A percentile compares a stretch with the other conserved stretches of the same genome.
These are phyloP conservation scores for Leptographium galeiforme DNA, from an alignment of 2,329 filamentous ascomycete genomes.

Conservation along the genomic window DNA sequence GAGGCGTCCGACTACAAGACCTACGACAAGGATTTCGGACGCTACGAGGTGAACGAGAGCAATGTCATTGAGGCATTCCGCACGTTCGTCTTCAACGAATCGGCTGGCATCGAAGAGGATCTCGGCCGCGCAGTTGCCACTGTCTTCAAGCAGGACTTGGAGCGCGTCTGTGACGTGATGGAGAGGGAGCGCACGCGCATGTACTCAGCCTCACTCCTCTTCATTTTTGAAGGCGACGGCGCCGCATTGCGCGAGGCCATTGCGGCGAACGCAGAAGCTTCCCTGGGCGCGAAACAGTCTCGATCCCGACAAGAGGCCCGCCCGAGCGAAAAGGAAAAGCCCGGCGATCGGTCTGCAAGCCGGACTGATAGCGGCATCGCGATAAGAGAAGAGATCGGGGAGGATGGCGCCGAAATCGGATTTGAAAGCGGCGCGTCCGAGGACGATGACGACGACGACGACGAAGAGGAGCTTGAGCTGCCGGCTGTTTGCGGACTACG, in stretches of 20 bases:
- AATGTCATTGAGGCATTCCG: slow-evolving; percentile 42
- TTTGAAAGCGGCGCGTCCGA: slow-evolving; percentile 41
- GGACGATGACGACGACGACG: slow-evolving; percentile 18
- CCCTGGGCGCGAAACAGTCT: background rate
- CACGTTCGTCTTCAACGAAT: slow-evolving; percentile 43
- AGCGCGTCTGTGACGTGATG: slow-evolving; percentile 38
- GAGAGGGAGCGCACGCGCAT: slow-evolving; percentile 45
- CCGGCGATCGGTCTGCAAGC: slow-evolving; percentile 20
- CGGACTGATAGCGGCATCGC: slow-evolving; percentile 44
- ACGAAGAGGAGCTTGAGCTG: slow-evolving; percentile 22
- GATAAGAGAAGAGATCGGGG: slow-evolving; percentile 24
- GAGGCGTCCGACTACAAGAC: slow-evolving; percentile 42
- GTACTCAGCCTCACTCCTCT: slow-evolving; percentile 49
- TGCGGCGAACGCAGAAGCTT: slow-evolving; percentile 28
- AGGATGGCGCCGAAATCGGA: slow-evolving; percentile 28
- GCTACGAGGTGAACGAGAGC: slow-evolving; percentile 33
- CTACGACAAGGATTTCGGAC: slow-evolving; percentile 52
- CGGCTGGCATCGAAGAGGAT: slow-evolving; percentile 45
- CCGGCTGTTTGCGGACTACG: slow-evolving; percentile 68
- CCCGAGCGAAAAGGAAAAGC: slow-evolving; percentile 12
- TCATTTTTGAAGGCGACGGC: slow-evolving; percentile 52
- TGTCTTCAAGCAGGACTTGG: slow-evolving; percentile 40
- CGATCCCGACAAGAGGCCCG: slow-evolving; percentile 5
- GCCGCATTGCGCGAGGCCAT: slow-evolving; percentile 37
- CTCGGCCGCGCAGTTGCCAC: slow-evolving; percentile 41